phyloP scores from a whole-genome alignment of 176 grass and related monocot genomes.

The Zea luxurians region DNA sequence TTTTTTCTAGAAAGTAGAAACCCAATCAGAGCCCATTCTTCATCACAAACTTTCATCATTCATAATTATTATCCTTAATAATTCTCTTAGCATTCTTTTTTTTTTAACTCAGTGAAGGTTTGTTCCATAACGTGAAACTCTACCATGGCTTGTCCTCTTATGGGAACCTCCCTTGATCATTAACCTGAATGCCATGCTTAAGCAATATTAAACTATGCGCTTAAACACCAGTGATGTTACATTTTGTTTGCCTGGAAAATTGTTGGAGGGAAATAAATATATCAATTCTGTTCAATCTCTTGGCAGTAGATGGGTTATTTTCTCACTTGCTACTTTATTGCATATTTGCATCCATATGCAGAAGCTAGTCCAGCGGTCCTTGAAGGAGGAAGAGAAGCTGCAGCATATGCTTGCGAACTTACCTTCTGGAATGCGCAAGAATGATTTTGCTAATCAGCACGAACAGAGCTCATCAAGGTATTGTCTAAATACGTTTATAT shows the following conservation, averaged over 20 bases:
- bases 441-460: slow-evolving; percentile 22
- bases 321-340: slow-evolving; percentile 8
- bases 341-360: slow-evolving; percentile 31
- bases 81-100: too few species aligned
- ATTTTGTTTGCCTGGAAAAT: not conserved
- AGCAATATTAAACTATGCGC: not conserved
- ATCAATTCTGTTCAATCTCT: slow-evolving; percentile 8
- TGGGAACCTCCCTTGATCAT: not conserved
- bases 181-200: not conserved
- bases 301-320: slow-evolving; percentile 18
- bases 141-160: not conserved
- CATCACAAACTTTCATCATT: not conserved
- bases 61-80: too few species aligned
- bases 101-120: not conserved
- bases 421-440: slow-evolving; percentile 59
- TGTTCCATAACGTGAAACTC: not conserved
- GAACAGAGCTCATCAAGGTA: slow-evolving; percentile 51
- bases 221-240: not conserved
- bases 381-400: slow-evolving; percentile 73
- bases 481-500: slow-evolving; percentile 21
- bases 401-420: slow-evolving; percentile 77
- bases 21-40: not conserved
- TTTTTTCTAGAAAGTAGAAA: not conserved
- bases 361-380: slow-evolving; percentile 65
- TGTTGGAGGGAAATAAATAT: not conserved